phyloP scores from a whole-genome alignment of 345 rosid genomes.

The Salix brachista region DNA sequence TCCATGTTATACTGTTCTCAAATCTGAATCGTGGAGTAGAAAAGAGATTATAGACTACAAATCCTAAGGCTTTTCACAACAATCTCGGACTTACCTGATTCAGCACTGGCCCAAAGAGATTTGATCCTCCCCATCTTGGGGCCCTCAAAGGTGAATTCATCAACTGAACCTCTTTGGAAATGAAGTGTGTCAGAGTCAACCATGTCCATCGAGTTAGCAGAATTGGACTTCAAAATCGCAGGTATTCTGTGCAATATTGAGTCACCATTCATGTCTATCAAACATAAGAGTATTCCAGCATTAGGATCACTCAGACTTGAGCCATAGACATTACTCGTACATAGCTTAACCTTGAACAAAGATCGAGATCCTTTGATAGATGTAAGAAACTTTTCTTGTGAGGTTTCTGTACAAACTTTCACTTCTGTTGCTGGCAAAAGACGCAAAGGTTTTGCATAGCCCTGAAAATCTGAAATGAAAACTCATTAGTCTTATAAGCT shows the following conservation, averaged over 20 bases:
- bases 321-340: slow-evolving; percentile 62
- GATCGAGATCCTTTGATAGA: slow-evolving; percentile 33
- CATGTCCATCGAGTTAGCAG: slow-evolving; percentile 22
- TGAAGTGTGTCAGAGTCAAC: slow-evolving; percentile 32
- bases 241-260: slow-evolving; percentile 68
- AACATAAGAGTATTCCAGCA: slow-evolving; percentile 62
- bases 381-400: slow-evolving; percentile 17
- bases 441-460: slow-evolving; percentile 62
- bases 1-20: not conserved
- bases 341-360: slow-evolving; percentile 57
- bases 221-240: slow-evolving; percentile 29
- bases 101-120: slow-evolving; percentile 78
- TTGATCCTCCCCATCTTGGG: slow-evolving; percentile 44
- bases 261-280: slow-evolving; percentile 64
- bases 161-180: slow-evolving; percentile 74
- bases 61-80: not conserved
- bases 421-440: slow-evolving; percentile 55
- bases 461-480: slow-evolving; percentile 63
- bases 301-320: slow-evolving; percentile 58
- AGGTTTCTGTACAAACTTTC: slow-evolving; percentile 31
- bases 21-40: not conserved
- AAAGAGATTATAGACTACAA: not conserved
- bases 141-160: slow-evolving; percentile 67
- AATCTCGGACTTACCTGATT: slow-evolving; percentile 56
- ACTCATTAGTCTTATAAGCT: not conserved